Evolutionary conservation across 2,329 filamentous ascomycete genomes (phyloP), one percentile per base, ranked within the genome.

Genomic region (Zasmidium cellare): DNA sequence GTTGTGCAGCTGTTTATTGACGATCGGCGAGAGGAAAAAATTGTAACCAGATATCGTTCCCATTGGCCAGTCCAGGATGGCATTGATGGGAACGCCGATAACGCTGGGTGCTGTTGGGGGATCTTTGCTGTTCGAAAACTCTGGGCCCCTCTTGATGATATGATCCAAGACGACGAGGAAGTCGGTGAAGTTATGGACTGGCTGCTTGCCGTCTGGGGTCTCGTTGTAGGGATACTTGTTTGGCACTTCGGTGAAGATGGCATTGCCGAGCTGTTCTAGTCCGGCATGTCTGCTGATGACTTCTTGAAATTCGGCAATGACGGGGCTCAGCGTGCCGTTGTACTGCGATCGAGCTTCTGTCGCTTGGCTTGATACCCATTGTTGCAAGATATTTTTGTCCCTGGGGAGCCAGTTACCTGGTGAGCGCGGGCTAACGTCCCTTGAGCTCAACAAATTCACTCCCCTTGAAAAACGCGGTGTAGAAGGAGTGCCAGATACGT

Each of bases 81-180:
- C 82, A 55, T 81, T 80, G 67, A 86, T 80, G 0, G 83, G 83
- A 2, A 82, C 71, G 0, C 82, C 82, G 18, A 84, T 78, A 58
- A 84, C 70, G 9, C 67, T 65, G 2, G 76, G 76, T 1, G 75
- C 74, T 11, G 67, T 70, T 1, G 46, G 23, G 7, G 46, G 46
- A 24, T 14, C 16, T 11, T 49, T 7, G 16, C 18, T 49, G 23
- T 49, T 28, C 2, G n/a, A 49, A 22, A 49, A 49, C 22, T 24
- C 22, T n/a, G 46, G 46, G 9, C 46, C 46, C 16, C 25, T 9
- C 9, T 65, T 72, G 38, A 78, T 62, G 44, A 77, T 67, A 44
- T 87, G 82, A 67, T 89, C 88, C 52, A 90, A 76, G 5, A 89
- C 78, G 19, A 77, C 74, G n/a, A 90, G 77, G 84, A 90, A 86